Evolutionary conservation across 106 monocot genomes (phyloP).

Genomic region (Apostasia ramifera): DNA sequence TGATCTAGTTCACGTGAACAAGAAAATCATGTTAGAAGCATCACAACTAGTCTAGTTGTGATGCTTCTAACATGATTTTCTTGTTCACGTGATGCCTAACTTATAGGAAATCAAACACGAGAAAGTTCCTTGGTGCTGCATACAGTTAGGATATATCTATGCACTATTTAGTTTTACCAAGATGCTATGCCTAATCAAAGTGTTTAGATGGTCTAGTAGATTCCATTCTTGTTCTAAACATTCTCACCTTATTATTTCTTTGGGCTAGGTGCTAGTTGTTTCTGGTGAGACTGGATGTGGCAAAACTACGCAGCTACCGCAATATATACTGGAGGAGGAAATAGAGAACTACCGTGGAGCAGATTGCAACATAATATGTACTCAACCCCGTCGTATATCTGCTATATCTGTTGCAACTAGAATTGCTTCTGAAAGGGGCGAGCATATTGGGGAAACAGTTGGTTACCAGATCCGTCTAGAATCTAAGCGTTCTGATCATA

Average conservation of each 20-base stretch:
- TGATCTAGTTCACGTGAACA: too few species aligned
- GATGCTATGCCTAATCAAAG: too few species aligned
- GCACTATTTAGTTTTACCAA: too few species aligned
- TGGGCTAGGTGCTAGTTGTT: slow-evolving; percentile 69
- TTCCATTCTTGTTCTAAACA: not conserved
- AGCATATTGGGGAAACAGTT: slow-evolving; percentile 82
- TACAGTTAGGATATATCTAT: too few species aligned
- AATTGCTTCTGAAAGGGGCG: slow-evolving; percentile 95
- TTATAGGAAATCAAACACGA: too few species aligned
- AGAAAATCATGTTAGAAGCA: too few species aligned
- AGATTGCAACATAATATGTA: slow-evolving; percentile 91
- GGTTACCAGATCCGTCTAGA: slow-evolving; percentile 96
- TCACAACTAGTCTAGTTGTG: too few species aligned
- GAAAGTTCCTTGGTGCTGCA: too few species aligned
- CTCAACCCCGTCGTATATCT: slow-evolving; percentile 97
- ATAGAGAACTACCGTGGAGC: slow-evolving; percentile 76
- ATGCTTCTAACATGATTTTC: too few species aligned
- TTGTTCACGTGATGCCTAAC: too few species aligned
- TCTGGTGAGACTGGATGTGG: slow-evolving; percentile 99
- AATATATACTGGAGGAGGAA: slow-evolving; percentile 92
- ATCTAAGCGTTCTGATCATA: slow-evolving; percentile 67
- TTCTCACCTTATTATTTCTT: slow-evolving; percentile 1
- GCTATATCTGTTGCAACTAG: slow-evolving; percentile 93
- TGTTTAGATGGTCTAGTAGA: not conserved
- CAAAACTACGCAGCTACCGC: slow-evolving; percentile 97